A percentile compares a stretch with the other conserved stretches of the same genome.
Conservation (phyloP, 176 grass and related monocot species). For the Lolium perenne region DNA sequence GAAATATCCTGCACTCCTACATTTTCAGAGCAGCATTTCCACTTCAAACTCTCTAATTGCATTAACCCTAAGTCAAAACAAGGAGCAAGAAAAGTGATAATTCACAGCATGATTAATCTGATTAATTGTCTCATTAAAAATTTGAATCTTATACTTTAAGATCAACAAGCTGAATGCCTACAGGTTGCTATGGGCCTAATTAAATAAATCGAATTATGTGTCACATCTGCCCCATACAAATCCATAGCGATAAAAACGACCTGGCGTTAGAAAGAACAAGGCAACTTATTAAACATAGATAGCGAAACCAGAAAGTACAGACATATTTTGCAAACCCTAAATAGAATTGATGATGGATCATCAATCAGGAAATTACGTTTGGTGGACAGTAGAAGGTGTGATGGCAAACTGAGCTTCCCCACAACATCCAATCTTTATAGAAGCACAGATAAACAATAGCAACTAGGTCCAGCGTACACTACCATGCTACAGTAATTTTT, state of each 20-base stretch:
- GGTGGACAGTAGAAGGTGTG: neutral
- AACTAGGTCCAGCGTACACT: neutral
- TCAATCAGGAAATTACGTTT: neutral
- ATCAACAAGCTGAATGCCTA: neutral
- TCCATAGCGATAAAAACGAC: neutral
- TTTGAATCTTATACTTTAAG: neutral
- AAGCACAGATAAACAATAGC: neutral
- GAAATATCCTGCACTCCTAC: constrained; percentile 1
- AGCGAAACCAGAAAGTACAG: neutral
- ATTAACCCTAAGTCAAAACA: neutral
- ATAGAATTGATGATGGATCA: constrained; percentile 9
- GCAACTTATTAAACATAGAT: neutral
- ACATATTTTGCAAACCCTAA: neutral
- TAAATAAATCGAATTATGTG: neutral
- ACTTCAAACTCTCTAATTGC: neutral
- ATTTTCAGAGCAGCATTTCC: neutral
- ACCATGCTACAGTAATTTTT: neutral
- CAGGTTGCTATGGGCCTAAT: neutral
- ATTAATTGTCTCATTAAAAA: neutral
- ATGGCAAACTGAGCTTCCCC: neutral
- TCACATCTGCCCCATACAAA: neutral
- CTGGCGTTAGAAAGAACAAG: neutral
- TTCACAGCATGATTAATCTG: neutral
- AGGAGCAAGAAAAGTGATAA: neutral
- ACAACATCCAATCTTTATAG: neutral